These are phyloP conservation scores for Botrytis squamosa DNA, from an alignment of 2,329 filamentous ascomycete species.

Conservation along the genomic window DNA sequence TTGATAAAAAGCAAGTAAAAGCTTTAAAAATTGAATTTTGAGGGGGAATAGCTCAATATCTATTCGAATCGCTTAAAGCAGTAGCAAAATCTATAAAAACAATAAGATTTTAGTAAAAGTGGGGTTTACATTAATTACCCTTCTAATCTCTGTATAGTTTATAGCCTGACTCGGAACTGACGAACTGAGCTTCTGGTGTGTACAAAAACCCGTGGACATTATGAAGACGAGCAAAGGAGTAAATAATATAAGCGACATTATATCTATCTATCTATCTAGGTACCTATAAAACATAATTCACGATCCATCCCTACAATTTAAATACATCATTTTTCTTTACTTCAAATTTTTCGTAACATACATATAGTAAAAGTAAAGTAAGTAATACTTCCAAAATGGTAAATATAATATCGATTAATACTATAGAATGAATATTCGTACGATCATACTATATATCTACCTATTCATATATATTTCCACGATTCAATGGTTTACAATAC, in stretches of 20 bases:
- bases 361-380: too few relatives aligned
- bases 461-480: background rate
- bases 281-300: background rate
- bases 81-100: too few relatives aligned
- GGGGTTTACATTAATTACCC: too few relatives aligned
- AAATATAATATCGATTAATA: background rate
- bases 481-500: background rate
- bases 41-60: too few relatives aligned
- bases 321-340: background rate
- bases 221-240: background rate
- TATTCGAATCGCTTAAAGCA: too few relatives aligned
- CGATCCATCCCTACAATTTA: background rate
- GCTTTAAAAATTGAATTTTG: too few relatives aligned
- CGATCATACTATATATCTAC: background rate
- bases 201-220: too few relatives aligned
- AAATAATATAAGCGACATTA: background rate
- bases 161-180: background rate
- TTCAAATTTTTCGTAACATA: background rate
- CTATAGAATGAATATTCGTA: background rate
- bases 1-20: too few relatives aligned
- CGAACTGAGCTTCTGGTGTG: background rate
- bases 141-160: too few relatives aligned
- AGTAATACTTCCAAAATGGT: too few relatives aligned
- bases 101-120: too few relatives aligned
- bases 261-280: background rate